Evolutionary conservation across 176 grass and related monocot species (phyloP), one percentile per base, ranked within the genome.

Genomic region (Aechmea fasciata): DNA sequence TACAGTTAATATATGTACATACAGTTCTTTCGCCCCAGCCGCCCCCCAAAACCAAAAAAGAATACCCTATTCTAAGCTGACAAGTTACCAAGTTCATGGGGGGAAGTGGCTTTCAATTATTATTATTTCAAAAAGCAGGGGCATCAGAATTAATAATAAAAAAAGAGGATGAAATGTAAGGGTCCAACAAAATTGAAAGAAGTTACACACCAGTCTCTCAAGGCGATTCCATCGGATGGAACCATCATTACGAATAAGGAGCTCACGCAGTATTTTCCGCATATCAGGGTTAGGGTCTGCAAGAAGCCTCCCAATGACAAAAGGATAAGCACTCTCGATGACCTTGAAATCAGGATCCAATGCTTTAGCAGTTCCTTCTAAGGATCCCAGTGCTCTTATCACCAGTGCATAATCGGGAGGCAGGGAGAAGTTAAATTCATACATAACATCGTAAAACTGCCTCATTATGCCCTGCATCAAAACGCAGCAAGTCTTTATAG

Each of bases 331-430:
- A 78, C 88, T 91, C 71, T 96, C 92, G 63, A 96, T 83, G 71
- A 96, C 92, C 77, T 91, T 92, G 65, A 96, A 96, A 76, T 81
- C 73, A 66, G 86, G 92, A 88, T 96, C 92, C 55, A 96, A 75
- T 73, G 92, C 92, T 84, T 96, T 91, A 67, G 92, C 88, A 24
- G 92, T 92, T 52, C 92, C 93, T 90, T 96, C 93, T 72, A 96
- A 83, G 48, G 93, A 96, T 72, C 93, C 93, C 33, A 96, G 74
- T 13, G 93, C 88, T 81, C 93, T 88, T 82, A 96, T 92, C 62
- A 96, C 93, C 57, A 96, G 74, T 3, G 89, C 93, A 76, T 96
- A 96, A 80, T 96, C 93, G 57, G 93, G 93, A 51, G 93, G 93
- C 64, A 96, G 76, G 54, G 88, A 89, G 79, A 96, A 92, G 83